A percentile compares a stretch with the other conserved stretches of the same genome.
Conservation (phyloP, 164 flowering plant genomes). For the grape (Vitis vinifera) region ASM3070453v1 NC_081817.1:2684501-2685000, state of each 20-base stretch:
- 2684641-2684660: conserved; percentile 22
- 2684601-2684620: conserved; percentile 21
- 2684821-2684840: conserved; percentile 26
- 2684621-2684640: conserved; percentile 22
- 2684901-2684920: conserved; percentile 19
- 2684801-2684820: conserved; percentile 28
- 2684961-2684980: background rate
- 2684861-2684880: conserved; percentile 22
- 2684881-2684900: conserved; percentile 17
- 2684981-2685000: background rate
- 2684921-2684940: conserved; percentile 26
- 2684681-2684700: conserved; percentile 10
- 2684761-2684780: conserved; percentile 81
- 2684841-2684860: conserved; percentile 27
- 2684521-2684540: conserved; percentile 28
- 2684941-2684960: conserved; percentile 17
- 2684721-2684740: conserved; percentile 25
- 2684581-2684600: conserved; percentile 36
- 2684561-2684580: conserved; percentile 38
- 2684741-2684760: conserved; percentile 74
- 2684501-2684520: conserved; percentile 29
- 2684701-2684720: conserved; percentile 18
- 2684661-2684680: conserved; percentile 27
- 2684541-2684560: conserved; percentile 28
- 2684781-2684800: conserved; percentile 41